Evolutionary conservation across 768 basidiomycete species (phyloP).

Genomic region (Suillus cothurnatus): DNA sequence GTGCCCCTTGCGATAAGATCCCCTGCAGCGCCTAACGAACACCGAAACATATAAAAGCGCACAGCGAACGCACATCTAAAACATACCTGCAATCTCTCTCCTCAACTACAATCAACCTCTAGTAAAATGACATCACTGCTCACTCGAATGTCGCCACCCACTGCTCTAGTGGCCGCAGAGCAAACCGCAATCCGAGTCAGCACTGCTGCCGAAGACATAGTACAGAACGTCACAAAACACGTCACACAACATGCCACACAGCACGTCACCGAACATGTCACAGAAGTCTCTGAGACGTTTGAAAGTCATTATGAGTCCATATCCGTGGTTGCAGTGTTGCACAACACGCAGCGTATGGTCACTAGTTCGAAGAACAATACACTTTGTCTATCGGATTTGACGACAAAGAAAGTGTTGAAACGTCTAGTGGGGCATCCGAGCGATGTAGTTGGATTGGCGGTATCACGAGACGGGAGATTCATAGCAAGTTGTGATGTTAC

Average conservation of each 20-base stretch:
- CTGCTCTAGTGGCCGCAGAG: too few relatives aligned
- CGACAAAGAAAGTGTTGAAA: neutral
- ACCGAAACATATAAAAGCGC: neutral
- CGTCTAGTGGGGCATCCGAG: neutral
- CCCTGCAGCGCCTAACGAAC: too few relatives aligned
- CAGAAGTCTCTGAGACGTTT: neutral
- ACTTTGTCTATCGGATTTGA: neutral
- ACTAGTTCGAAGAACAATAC: neutral
- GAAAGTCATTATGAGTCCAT: neutral
- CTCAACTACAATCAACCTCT: neutral
- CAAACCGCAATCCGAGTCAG: too few relatives aligned
- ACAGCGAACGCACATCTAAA: neutral
- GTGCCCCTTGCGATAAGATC: too few relatives aligned
- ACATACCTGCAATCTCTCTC: neutral
- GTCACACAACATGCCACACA: too few relatives aligned
- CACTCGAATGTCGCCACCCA: too few relatives aligned
- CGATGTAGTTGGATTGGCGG: too few relatives aligned
- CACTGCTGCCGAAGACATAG: too few relatives aligned
- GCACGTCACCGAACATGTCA: neutral
- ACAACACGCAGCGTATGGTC: neutral
- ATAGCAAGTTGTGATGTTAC: too few relatives aligned
- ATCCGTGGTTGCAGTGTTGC: neutral
- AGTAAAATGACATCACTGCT: neutral
- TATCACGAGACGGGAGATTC: too few relatives aligned
- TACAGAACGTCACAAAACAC: too few relatives aligned